Conservation (phyloP, 2,329 filamentous ascomycete species). For the Talaromyces sp. region DNA sequence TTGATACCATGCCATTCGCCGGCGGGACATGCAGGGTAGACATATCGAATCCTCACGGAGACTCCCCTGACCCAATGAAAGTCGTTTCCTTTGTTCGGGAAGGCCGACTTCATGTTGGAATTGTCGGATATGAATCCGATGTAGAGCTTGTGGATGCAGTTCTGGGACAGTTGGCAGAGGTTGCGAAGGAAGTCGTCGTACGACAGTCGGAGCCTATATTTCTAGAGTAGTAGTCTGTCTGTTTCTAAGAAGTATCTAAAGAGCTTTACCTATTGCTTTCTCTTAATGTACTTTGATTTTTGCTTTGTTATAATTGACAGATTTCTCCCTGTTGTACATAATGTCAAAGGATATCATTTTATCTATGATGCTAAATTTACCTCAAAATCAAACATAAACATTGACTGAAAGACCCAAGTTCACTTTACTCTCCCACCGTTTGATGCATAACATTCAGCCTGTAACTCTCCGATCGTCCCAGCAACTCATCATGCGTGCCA, state of each 20-base stretch:
- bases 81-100: constrained; percentile 46
- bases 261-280: too few relatives aligned
- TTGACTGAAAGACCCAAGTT: too few relatives aligned
- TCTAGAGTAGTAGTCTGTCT: not conserved
- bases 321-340: too few relatives aligned
- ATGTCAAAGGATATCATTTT: too few relatives aligned
- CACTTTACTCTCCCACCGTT: constrained; percentile 36
- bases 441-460: constrained; percentile 50
- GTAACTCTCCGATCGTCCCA: constrained; percentile 49
- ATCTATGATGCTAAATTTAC: too few relatives aligned
- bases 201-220: not conserved
- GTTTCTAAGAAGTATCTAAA: too few relatives aligned
- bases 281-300: too few relatives aligned
- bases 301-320: too few relatives aligned
- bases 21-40: constrained; percentile 47
- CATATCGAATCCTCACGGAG: constrained; percentile 57
- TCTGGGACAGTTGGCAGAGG: constrained; percentile 47
- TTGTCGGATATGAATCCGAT: constrained; percentile 53
- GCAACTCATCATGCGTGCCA: constrained; percentile 49
- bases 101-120: constrained; percentile 58
- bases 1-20: constrained; percentile 49
- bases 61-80: constrained; percentile 37
- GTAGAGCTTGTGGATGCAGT: constrained; percentile 49
- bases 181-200: not conserved
- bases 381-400: too few relatives aligned